Evolutionary conservation across 2,329 filamentous ascomycete genomes (phyloP).

Genomic region (Exophiala calicioides): DNA sequence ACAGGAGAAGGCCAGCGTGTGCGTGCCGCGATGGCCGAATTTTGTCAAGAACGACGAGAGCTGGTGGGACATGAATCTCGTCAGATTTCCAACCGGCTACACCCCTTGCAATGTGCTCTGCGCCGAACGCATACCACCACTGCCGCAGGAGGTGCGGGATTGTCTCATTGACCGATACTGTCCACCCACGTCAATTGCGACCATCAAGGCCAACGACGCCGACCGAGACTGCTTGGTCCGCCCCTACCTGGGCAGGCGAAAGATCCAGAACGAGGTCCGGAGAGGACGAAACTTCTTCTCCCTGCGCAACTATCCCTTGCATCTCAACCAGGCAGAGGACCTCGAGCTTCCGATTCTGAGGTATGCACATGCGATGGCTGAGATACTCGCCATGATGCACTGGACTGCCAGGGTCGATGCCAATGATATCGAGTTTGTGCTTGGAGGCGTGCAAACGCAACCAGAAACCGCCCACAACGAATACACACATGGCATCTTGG

Average conservation of each 20-base stretch:
- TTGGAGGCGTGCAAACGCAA: slow-evolving; percentile 33
- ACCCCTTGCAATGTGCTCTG: slow-evolving; percentile 35
- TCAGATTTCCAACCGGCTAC: slow-evolving; percentile 12
- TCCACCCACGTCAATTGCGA: slow-evolving; percentile 19
- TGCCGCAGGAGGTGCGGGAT: slow-evolving; percentile 32
- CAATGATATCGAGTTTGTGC: slow-evolving; percentile 59
- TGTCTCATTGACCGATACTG: slow-evolving; percentile 40
- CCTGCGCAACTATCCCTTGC: slow-evolving; percentile 53
- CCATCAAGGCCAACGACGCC: slow-evolving; percentile 36
- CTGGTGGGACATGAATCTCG: slow-evolving; percentile 14
- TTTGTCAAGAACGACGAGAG: slow-evolving; percentile 13
- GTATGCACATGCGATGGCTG: slow-evolving; percentile 52
- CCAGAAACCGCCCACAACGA: not conserved
- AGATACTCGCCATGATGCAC: slow-evolving; percentile 53
- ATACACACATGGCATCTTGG: slow-evolving; percentile 32
- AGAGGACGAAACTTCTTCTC: slow-evolving; percentile 35
- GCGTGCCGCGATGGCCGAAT: slow-evolving; percentile 18
- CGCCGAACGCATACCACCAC: slow-evolving; percentile 39
- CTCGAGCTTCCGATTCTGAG: slow-evolving; percentile 38
- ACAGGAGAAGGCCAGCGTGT: slow-evolving; percentile 3
- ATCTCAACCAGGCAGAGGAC: slow-evolving; percentile 53
- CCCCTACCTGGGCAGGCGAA: slow-evolving; percentile 49
- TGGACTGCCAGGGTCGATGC: slow-evolving; percentile 53
- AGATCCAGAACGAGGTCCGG: slow-evolving; percentile 22
- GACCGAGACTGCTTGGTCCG: slow-evolving; percentile 54